Conservation (phyloP, 306 rosid species). For the Trifolium pratense region DNA sequence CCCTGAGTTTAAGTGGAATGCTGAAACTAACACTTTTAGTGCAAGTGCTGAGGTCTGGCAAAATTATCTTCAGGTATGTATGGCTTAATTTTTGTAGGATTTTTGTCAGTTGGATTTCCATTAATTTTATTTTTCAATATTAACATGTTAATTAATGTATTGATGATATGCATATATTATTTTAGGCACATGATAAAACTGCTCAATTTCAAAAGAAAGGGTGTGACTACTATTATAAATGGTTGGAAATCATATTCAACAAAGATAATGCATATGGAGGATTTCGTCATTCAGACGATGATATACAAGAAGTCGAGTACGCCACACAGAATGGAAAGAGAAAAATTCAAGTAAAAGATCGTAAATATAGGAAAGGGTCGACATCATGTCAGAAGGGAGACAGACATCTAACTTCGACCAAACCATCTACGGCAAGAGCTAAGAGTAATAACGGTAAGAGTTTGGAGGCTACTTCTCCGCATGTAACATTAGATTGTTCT, state of each 20-base stretch:
- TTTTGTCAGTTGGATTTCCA: too few relatives aligned
- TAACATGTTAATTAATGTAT: too few relatives aligned
- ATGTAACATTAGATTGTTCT: background rate
- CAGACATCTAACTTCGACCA: too few relatives aligned
- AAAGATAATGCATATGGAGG: background rate
- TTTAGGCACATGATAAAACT: too few relatives aligned
- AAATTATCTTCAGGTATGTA: background rate
- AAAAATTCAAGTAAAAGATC: background rate
- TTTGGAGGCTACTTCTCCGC: background rate
- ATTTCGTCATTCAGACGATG: background rate
- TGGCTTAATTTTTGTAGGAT: background rate
- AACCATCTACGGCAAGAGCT: too few relatives aligned
- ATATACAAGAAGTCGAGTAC: background rate
- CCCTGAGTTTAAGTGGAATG: conserved; percentile 8
- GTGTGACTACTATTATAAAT: too few relatives aligned
- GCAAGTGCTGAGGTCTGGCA: background rate
- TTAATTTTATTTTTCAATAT: too few relatives aligned
- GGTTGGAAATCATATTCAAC: background rate
- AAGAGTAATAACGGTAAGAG: background rate
- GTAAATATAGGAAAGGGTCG: background rate
- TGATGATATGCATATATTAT: too few relatives aligned
- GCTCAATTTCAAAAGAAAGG: too few relatives aligned
- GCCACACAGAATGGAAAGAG: background rate
- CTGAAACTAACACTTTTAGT: background rate
- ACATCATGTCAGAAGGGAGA: background rate